Percentiles rank a stretch among this genome's conserved stretches.
phyloP scores from a whole-genome alignment of 2,329 filamentous ascomycete species.

The Sarocladiaceae sp. region DNA sequence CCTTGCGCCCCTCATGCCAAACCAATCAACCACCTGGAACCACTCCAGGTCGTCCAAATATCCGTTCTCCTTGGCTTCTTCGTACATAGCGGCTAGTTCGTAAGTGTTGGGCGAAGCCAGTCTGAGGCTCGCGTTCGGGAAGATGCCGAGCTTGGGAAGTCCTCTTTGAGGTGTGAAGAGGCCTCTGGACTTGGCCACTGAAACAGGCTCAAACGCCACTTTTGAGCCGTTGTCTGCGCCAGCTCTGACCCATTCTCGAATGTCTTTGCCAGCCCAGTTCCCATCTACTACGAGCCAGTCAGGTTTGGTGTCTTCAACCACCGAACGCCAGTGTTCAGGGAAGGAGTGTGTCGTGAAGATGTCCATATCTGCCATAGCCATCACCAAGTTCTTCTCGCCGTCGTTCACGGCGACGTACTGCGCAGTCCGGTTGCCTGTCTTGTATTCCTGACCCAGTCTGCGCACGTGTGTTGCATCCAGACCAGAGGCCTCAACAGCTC shows the following conservation, averaged over 20 bases:
- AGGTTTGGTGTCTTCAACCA: constrained; percentile 51
- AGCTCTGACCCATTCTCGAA: constrained; percentile 61
- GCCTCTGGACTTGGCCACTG: constrained; percentile 66
- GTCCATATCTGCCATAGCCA: constrained; percentile 94
- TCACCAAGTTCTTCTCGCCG: constrained; percentile 69
- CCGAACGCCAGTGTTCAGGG: constrained; percentile 52
- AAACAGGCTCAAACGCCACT: constrained; percentile 85
- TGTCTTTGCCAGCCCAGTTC: constrained; percentile 68
- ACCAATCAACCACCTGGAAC: constrained; percentile 73
- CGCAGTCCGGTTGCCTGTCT: constrained; percentile 61
- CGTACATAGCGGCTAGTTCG: constrained; percentile 76
- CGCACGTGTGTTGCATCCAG: constrained; percentile 61
- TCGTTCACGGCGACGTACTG: constrained; percentile 93
- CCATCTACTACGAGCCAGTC: constrained; percentile 79
- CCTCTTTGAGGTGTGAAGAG: constrained; percentile 50
- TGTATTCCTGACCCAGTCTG: constrained; percentile 40
- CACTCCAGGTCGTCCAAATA: constrained; percentile 66
- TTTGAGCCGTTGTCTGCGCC: constrained; percentile 39
- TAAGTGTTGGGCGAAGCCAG: constrained; percentile 77
- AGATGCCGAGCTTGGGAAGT: constrained; percentile 40
- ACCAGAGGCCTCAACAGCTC: constrained; percentile 56
- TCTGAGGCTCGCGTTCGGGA: constrained; percentile 58
- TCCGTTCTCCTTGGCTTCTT: constrained; percentile 56
- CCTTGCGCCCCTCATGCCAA: constrained; percentile 70
- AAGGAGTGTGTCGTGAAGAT: constrained; percentile 61